Conservation (phyloP, 768 basidiomycete genomes). For the Trametes punicea region DNA sequence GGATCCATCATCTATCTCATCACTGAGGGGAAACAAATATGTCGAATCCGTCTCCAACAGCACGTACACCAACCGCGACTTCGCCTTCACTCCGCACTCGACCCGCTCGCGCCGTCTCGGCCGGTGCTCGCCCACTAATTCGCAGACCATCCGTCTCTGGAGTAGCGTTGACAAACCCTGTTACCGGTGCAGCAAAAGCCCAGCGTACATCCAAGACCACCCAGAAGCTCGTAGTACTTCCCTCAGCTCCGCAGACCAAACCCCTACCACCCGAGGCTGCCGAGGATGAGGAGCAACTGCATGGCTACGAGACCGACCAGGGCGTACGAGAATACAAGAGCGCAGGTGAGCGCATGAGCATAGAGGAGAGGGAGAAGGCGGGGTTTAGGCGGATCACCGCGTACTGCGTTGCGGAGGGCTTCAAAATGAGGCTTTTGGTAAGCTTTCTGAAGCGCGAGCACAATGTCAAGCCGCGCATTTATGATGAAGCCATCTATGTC, state of each 20-base stretch:
- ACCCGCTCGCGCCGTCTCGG: slow-evolving; percentile 10
- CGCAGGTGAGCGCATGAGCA: slow-evolving; percentile 85
- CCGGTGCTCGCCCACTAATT: slow-evolving; percentile 1
- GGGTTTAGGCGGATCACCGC: slow-evolving; percentile 83
- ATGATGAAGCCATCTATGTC: slow-evolving; percentile 91
- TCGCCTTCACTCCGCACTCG: slow-evolving; percentile 9
- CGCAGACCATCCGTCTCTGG: slow-evolving; percentile 35
- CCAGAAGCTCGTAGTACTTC: slow-evolving; percentile 86
- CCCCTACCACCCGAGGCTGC: slow-evolving; percentile 48
- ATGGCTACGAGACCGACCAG: slow-evolving; percentile 64
- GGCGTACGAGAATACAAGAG: slow-evolving; percentile 78
- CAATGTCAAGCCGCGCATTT: slow-evolving; percentile 81
- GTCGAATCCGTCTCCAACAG: not conserved
- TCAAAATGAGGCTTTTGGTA: slow-evolving; percentile 80
- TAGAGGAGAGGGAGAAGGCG: slow-evolving; percentile 76
- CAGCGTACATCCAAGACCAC: slow-evolving; percentile 88
- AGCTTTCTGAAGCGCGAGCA: slow-evolving; percentile 92
- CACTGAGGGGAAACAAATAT: no score
- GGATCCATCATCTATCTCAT: no score
- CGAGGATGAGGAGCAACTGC: slow-evolving; percentile 47
- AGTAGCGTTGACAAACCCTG: slow-evolving; percentile 26
- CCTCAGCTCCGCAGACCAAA: slow-evolving; percentile 85
- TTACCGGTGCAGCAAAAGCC: slow-evolving; percentile 40
- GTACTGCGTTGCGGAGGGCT: slow-evolving; percentile 83
- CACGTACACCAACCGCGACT: not conserved